A percentile compares a stretch with the other conserved stretches of the same genome.
phyloP scores from a whole-genome alignment of 139 green algal species.

The Asterochloris sp. region DNA sequence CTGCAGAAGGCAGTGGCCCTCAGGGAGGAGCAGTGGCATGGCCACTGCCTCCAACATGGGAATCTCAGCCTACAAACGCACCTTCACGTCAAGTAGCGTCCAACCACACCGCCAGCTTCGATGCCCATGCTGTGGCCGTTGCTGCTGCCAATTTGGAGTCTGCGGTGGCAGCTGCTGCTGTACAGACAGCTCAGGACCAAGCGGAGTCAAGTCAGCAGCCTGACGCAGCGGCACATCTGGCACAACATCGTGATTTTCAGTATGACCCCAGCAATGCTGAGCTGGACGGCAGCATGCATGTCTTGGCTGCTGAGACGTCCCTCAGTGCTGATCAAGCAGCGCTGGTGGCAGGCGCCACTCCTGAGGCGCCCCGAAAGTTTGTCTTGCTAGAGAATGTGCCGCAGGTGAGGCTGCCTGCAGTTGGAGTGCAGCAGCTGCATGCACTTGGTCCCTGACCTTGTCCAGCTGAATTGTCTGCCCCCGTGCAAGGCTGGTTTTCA shows the following conservation, averaged over 20 bases:
- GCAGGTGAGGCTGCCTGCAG: slow-evolving; percentile 5
- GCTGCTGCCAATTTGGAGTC: no score
- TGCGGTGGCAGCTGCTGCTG: no score
- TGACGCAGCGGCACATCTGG: no score
- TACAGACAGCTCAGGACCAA: no score
- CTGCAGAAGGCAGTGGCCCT: no score
- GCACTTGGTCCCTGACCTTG: neutral
- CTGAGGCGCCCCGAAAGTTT: slow-evolving; percentile 11
- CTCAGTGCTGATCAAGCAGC: slow-evolving; percentile 11
- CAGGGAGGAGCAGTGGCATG: no score
- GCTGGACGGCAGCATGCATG: slow-evolving; percentile 10
- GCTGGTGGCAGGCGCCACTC: neutral
- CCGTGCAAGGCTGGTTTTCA: neutral
- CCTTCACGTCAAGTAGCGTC: no score
- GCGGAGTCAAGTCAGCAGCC: no score
- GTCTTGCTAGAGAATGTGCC: slow-evolving; percentile 40
- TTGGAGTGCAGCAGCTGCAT: neutral
- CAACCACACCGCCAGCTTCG: no score
- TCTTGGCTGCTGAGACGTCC: slow-evolving; percentile 3
- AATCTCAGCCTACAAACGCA: no score
- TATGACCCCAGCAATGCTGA: slow-evolving; percentile 14
- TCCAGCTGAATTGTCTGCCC: neutral
- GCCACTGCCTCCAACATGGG: no score
- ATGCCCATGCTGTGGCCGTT: no score
- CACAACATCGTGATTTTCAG: neutral